Base-by-base conservation (phyloP, 2,329 filamentous ascomycete species). In the Phialophora macrospora region DNA sequence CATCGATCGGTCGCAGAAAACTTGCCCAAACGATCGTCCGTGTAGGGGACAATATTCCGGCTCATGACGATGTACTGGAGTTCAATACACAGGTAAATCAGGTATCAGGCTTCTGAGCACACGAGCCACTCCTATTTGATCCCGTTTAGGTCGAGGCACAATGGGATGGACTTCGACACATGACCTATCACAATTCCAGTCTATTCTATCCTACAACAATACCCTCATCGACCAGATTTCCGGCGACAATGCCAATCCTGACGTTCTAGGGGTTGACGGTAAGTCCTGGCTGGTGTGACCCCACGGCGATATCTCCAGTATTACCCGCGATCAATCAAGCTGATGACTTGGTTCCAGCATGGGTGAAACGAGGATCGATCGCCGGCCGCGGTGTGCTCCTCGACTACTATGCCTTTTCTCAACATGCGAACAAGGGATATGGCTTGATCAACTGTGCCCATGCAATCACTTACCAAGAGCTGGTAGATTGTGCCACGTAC, bases 321-420 rank as follows among this genome's bases (percentile, higher is more conserved):
- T 28, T 0, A 60, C n/a, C 44, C 17, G 32, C 14, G 14, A 44
- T 44, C 56, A 48, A n/a, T 28, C 4, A 22, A 17, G 17, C 24
- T 28, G 12, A 52, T 28, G 22, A 22, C 49, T 14, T 30, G n/a
- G 44, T n/a, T 24, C 1, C 59, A 61, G 60, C 60, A 9, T 80
- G 76, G 76, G 74, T 72, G 9, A 72, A 76, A 32, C 74, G 75
- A 1, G 77, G 77, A 34, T 77, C 77, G 4, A 77, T 81, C 26
- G 75, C 80, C 32, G 80, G 80, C 30, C 79, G 81, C 3, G 80
- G 80, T 14, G 76, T 83, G 12, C 75, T 83, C n/a, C 69, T 83
- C 28, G 81, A 83, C 74, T 82, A 77, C 56, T 73, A 71, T 17
- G 71, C 77, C 0, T 84, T 71, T 30, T 28, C 56, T 48, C 30